Evolutionary conservation across 176 grass and related monocot species (phyloP).

Genomic region (Eragrostis curvula): DNA sequence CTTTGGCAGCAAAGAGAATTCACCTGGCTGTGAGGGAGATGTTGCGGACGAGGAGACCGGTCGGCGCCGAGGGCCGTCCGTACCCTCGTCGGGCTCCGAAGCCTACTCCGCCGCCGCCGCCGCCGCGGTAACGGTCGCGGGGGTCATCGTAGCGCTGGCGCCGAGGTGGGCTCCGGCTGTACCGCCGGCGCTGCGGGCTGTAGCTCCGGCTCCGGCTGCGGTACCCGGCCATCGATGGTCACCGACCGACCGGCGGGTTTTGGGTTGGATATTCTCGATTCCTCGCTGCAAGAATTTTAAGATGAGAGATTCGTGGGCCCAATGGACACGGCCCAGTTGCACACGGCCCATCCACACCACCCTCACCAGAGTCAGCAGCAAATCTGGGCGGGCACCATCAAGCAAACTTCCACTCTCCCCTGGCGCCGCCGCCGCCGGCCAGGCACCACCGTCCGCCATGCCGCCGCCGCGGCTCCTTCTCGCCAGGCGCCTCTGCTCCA

Average conservation of each 20-base stretch:
- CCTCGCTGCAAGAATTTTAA: neutral
- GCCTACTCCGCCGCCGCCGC: conserved; percentile 19
- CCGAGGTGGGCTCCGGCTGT: conserved; percentile 66
- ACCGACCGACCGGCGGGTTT: neutral
- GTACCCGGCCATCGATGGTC: conserved; percentile 51
- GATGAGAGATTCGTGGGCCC: neutral
- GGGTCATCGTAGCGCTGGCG: conserved; percentile 59
- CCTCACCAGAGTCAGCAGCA: conserved; percentile 3
- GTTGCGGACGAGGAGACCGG: conserved; percentile 73
- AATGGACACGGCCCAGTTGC: conserved; percentile 11
- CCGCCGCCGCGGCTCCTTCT: conserved; percentile 17
- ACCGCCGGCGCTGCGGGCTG: conserved; percentile 41
- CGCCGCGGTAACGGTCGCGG: conserved; percentile 47
- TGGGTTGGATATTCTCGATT: too few species aligned
- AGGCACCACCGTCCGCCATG: conserved; percentile 28
- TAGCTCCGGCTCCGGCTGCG: conserved; percentile 62
- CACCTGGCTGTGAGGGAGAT: conserved; percentile 69
- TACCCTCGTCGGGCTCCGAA: conserved; percentile 34
- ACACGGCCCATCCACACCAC: neutral
- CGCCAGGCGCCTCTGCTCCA: conserved; percentile 42
- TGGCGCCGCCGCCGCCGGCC: conserved; percentile 5
- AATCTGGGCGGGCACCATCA: neutral
- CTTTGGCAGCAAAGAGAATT: neutral
- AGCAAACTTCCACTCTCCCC: neutral
- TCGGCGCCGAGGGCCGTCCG: conserved; percentile 42